Evolutionary conservation across 176 grass and related monocot genomes (phyloP).

Genomic region (Juncus inflexus): DNA sequence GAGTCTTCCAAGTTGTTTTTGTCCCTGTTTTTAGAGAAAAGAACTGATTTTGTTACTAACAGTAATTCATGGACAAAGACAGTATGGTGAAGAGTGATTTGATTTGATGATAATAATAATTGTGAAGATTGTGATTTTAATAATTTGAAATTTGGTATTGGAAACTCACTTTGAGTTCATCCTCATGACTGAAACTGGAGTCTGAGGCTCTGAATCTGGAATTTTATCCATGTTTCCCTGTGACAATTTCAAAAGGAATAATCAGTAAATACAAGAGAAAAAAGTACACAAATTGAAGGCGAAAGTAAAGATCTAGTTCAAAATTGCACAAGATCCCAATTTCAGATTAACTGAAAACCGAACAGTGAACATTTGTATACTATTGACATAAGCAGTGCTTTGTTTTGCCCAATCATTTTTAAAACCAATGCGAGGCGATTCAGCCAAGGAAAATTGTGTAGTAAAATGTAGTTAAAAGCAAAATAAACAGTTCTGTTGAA

Average conservation of each 20-base stretch:
- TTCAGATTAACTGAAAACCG: slow-evolving; percentile 8
- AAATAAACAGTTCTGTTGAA: background rate
- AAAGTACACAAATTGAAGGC: background rate
- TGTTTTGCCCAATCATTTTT: background rate
- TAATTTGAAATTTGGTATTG: background rate
- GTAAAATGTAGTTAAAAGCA: background rate
- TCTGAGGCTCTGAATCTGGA: slow-evolving; percentile 82
- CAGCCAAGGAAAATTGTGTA: background rate
- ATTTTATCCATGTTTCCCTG: slow-evolving; percentile 79
- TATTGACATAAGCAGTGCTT: background rate
- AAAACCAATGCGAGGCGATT: background rate
- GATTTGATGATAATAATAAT: slow-evolving; percentile 9
- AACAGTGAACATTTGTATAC: background rate
- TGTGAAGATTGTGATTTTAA: slow-evolving; percentile 6
- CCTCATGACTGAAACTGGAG: slow-evolving; percentile 66
- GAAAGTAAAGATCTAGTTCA: background rate
- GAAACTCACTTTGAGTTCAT: slow-evolving; percentile 72
- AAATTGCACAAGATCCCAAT: background rate
- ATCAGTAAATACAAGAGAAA: slow-evolving; percentile 12
- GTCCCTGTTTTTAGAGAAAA: slow-evolving; percentile 40
- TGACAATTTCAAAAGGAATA: slow-evolving; percentile 27
- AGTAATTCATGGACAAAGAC: no score
- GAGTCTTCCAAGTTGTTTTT: slow-evolving; percentile 63
- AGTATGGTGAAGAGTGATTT: slow-evolving; percentile 8
- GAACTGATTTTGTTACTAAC: no score